Percentiles rank a stretch among this genome's conserved stretches.
Evolutionary conservation across 2,329 filamentous ascomycete species (phyloP).

Genomic region (Huntiella abstrusa): DNA sequence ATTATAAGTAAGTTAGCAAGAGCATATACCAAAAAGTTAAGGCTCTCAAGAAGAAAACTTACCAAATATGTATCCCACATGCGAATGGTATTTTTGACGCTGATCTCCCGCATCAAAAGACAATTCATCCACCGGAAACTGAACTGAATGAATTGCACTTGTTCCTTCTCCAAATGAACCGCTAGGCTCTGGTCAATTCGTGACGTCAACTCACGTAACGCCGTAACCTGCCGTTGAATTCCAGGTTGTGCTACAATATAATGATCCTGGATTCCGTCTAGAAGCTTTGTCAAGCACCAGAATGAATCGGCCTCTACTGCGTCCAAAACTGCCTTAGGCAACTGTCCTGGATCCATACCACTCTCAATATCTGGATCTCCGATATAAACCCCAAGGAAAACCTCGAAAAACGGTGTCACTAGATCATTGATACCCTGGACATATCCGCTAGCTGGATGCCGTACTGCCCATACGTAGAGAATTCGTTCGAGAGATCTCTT

Average conservation of each 20-base stretch:
- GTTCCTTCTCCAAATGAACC: slow-evolving; percentile 74
- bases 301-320: slow-evolving; percentile 96
- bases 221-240: slow-evolving; percentile 82
- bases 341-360: slow-evolving; percentile 90
- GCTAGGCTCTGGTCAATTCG: slow-evolving; percentile 72
- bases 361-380: slow-evolving; percentile 82
- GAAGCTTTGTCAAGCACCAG: slow-evolving; percentile 91
- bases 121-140: slow-evolving; percentile 99
- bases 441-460: slow-evolving; percentile 92
- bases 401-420: slow-evolving; percentile 94
- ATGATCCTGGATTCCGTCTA: slow-evolving; percentile 98
- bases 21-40: background rate
- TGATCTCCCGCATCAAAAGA: slow-evolving; percentile 91
- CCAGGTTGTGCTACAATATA: slow-evolving; percentile 96
- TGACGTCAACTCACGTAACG: slow-evolving; percentile 73
- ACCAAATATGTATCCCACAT: slow-evolving; percentile 99
- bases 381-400: slow-evolving; percentile 87
- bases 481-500: slow-evolving; percentile 88
- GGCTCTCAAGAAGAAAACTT: slow-evolving; percentile 19
- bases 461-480: slow-evolving; percentile 91
- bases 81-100: slow-evolving; percentile 84
- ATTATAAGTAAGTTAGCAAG: background rate
- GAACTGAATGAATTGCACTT: slow-evolving; percentile 97
- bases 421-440: slow-evolving; percentile 98
- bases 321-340: slow-evolving; percentile 78